These are phyloP conservation scores for Salix brachista DNA, from an alignment of 345 rosid species.

Conservation along the genomic window DNA sequence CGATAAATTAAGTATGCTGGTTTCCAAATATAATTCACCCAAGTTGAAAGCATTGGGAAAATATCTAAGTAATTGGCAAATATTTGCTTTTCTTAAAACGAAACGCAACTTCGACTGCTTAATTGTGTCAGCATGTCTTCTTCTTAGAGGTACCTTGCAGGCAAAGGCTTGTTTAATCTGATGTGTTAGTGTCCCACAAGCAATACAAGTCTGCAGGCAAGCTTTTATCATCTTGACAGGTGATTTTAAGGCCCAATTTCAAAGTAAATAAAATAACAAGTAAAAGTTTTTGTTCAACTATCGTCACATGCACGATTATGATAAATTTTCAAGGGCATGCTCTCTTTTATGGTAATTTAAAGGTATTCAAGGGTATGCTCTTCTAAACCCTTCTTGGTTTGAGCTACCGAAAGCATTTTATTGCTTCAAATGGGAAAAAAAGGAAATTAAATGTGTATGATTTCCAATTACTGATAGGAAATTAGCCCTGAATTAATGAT, in stretches of 20 bases:
- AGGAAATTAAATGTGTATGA: neutral
- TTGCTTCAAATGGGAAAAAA: neutral
- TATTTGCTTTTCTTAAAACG: conserved; percentile 20
- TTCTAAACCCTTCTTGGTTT: neutral
- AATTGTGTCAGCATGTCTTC: neutral
- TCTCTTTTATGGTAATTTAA: too few relatives aligned
- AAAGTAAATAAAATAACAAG: neutral
- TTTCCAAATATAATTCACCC: neutral
- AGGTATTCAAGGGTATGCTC: neutral
- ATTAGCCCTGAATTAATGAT: neutral
- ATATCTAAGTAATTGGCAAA: conserved; percentile 9
- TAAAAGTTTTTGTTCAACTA: neutral
- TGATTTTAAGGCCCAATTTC: neutral
- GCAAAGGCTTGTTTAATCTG: conserved; percentile 22
- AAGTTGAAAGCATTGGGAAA: conserved; percentile 26
- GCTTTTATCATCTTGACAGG: neutral
- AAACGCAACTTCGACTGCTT: conserved; percentile 14
- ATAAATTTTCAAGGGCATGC: neutral
- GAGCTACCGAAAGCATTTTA: neutral
- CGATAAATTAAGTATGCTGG: neutral
- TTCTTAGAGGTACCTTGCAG: conserved; percentile 16
- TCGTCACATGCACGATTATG: neutral
- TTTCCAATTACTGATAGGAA: neutral
- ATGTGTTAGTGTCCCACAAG: neutral
- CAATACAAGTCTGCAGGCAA: neutral